Conservation (phyloP, 2,329 filamentous ascomycete species). For the Botryotinia narcissicola region DNA sequence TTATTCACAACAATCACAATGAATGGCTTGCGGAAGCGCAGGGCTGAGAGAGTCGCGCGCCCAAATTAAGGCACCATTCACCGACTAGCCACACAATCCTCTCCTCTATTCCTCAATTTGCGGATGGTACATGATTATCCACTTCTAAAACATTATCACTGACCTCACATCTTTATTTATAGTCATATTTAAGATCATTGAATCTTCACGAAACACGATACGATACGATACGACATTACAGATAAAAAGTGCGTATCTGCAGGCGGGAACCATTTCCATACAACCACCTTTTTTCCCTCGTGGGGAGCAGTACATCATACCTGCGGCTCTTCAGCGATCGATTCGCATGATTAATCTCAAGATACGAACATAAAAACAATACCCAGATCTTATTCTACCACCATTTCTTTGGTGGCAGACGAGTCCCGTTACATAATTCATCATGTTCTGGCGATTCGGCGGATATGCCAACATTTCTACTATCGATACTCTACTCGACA, state of each 20-base stretch:
- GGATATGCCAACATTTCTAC: conserved; percentile 96
- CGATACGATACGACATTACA: conserved; percentile 28
- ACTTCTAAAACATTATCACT: conserved; percentile 12
- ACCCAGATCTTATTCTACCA: conserved; percentile 30
- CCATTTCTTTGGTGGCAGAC: conserved; percentile 33
- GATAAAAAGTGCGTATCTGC: conserved; percentile 15
- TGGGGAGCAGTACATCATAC: conserved; percentile 24
- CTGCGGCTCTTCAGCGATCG: conserved; percentile 28
- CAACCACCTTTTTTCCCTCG: conserved; percentile 22
- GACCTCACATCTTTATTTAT: conserved; percentile 24
- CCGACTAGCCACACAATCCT: conserved; percentile 13
- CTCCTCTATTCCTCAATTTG: conserved; percentile 12
- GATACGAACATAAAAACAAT: conserved; percentile 26
- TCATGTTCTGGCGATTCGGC: conserved; percentile 99
- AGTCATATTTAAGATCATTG: conserved; percentile 23
- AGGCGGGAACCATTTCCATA: conserved; percentile 16
- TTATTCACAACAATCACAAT: neutral
- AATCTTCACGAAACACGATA: conserved; percentile 30
- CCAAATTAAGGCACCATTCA: conserved; percentile 14
- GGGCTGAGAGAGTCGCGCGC: conserved; percentile 18
- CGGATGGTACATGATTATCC: neutral
- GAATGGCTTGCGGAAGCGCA: neutral
- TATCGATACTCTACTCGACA: conserved; percentile 95
- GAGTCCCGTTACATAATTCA: conserved; percentile 45
- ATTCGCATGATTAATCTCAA: conserved; percentile 37